Evolutionary conservation across 2,329 filamentous ascomycete genomes (phyloP).

Genomic region (Hypoxylon sp.): DNA sequence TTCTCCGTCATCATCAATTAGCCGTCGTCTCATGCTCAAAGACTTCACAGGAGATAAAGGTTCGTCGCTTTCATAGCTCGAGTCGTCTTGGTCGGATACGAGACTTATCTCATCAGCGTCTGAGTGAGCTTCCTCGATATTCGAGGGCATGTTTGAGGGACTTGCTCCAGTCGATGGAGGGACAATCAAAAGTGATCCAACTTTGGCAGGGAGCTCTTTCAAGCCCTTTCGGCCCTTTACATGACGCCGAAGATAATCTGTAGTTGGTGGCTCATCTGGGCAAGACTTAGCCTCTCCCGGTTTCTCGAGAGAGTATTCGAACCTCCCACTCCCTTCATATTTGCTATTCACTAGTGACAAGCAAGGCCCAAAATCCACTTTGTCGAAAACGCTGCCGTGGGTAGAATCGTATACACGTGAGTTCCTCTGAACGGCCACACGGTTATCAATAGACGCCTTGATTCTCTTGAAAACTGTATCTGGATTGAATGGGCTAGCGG

Average conservation of each 20-base stretch:
- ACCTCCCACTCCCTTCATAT: conserved; percentile 70
- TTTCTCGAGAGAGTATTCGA: conserved; percentile 61
- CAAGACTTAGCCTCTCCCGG: conserved; percentile 53
- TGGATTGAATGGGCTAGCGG: conserved; percentile 70
- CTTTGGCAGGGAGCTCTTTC: conserved; percentile 56
- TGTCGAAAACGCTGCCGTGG: conserved; percentile 67
- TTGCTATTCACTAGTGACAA: conserved; percentile 71
- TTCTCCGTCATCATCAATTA: conserved; percentile 67
- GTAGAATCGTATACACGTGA: conserved; percentile 50
- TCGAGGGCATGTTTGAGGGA: conserved; percentile 58
- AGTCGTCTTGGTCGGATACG: conserved; percentile 70
- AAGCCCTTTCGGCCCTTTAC: conserved; percentile 59
- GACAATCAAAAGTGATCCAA: conserved; percentile 58
- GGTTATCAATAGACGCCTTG: conserved; percentile 61
- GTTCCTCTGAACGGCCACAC: conserved; percentile 46
- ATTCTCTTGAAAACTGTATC: conserved; percentile 73
- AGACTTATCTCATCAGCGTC: conserved; percentile 66
- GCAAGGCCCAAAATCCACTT: conserved; percentile 67
- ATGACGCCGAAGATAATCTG: conserved; percentile 65
- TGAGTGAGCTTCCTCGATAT: conserved; percentile 59
- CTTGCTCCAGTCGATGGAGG: conserved; percentile 57
- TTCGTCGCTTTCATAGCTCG: conserved; percentile 66
- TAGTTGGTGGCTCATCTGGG: conserved; percentile 60
- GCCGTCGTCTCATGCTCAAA: conserved; percentile 58
- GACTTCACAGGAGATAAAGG: conserved; percentile 66